These are phyloP conservation scores for Aspergillus affinis DNA, from an alignment of 495 filamentous ascomycete species.

Conservation along the genomic window DNA sequence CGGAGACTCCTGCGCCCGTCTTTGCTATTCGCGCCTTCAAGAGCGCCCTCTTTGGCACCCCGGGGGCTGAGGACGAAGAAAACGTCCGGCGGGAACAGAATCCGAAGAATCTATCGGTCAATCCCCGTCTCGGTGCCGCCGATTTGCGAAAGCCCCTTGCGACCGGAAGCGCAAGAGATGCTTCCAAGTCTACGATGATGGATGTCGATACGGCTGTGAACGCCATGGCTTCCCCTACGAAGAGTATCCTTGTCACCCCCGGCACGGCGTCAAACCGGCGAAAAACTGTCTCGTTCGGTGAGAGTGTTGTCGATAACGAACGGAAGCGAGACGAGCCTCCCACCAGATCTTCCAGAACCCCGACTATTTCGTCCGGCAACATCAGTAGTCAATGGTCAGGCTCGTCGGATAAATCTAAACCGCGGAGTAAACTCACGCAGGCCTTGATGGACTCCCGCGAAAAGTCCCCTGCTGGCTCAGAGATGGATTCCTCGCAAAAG, in stretches of 20 bases:
- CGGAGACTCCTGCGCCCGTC: slow-evolving; percentile 89
- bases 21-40: slow-evolving; percentile 93
- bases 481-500: slow-evolving; percentile 12
- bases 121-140: slow-evolving; percentile 25
- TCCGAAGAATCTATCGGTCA: slow-evolving; percentile 18
- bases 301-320: slow-evolving; percentile 63
- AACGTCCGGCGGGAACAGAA: slow-evolving; percentile 18
- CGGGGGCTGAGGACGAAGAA: slow-evolving; percentile 50
- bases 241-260: slow-evolving; percentile 87
- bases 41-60: slow-evolving; percentile 87
- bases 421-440: slow-evolving; percentile 48
- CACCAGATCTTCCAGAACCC: slow-evolving; percentile 32
- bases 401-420: slow-evolving; percentile 47
- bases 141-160: slow-evolving; percentile 21
- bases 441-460: slow-evolving; percentile 47
- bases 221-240: slow-evolving; percentile 58
- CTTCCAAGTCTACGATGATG: slow-evolving; percentile 22
- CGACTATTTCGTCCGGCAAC: slow-evolving; percentile 52
- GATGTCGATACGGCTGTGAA: slow-evolving; percentile 32
- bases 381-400: slow-evolving; percentile 65
- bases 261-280: slow-evolving; percentile 73
- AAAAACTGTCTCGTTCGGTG: slow-evolving; percentile 90
- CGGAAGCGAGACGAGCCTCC: slow-evolving; percentile 41
- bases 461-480: slow-evolving; percentile 29
- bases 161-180: slow-evolving; percentile 25